Conservation (phyloP, 768 basidiomycete species). For the Xanthoconium purpureum region DNA sequence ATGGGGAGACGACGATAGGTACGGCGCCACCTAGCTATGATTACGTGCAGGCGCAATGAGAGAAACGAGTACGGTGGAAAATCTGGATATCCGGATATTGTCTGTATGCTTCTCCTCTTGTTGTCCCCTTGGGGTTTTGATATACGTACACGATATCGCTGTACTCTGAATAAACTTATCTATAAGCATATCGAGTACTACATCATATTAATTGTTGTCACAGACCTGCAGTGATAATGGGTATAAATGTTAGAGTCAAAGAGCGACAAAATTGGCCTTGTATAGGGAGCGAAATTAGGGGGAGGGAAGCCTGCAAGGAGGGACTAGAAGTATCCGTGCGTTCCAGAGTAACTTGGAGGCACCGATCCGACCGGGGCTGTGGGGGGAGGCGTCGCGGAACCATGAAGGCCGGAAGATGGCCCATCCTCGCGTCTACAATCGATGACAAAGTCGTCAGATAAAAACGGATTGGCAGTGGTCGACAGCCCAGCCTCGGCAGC, state of each 20-base stretch:
- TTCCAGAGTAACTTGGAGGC: slow-evolving; percentile 1
- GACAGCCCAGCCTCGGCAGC: background rate
- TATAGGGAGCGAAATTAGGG: background rate
- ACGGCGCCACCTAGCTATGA: slow-evolving; percentile 27
- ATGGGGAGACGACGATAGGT: slow-evolving; percentile 28
- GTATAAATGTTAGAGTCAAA: background rate
- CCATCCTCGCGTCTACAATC: background rate
- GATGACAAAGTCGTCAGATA: background rate
- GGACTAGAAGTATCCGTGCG: background rate
- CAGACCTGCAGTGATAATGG: background rate
- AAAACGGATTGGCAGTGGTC: background rate
- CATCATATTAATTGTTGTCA: background rate
- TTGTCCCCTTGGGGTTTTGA: background rate
- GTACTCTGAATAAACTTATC: background rate
- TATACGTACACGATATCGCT: background rate
- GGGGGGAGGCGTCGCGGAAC: background rate
- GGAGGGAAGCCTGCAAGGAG: too few species aligned
- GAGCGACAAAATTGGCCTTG: background rate
- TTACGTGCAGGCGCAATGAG: slow-evolving; percentile 11
- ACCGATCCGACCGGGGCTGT: background rate
- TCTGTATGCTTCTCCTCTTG: background rate
- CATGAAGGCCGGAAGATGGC: background rate
- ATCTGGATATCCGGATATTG: background rate
- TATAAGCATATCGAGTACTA: background rate
- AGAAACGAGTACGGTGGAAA: background rate